A percentile compares a stretch with the other conserved stretches of the same genome.
Evolutionary conservation across 2,329 filamentous ascomycete species (phyloP).

Genomic region (Fusarium concolor): DNA sequence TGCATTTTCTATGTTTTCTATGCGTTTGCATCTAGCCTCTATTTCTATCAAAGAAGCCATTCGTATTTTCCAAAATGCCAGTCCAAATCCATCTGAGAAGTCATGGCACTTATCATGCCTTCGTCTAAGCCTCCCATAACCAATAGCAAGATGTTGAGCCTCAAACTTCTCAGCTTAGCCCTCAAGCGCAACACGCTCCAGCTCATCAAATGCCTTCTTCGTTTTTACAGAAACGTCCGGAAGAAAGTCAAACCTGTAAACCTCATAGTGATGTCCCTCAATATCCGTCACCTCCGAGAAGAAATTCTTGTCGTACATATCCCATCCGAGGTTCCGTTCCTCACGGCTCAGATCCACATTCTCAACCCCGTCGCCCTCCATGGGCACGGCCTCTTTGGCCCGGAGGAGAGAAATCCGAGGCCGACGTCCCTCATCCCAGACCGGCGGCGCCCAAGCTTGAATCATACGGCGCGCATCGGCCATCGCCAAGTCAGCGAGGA

Average conservation of each 20-base stretch:
- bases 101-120: background rate
- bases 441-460: slow-evolving; percentile 55
- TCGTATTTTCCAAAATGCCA: background rate
- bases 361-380: slow-evolving; percentile 43
- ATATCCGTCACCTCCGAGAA: slow-evolving; percentile 61
- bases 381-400: slow-evolving; percentile 56
- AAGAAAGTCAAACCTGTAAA: slow-evolving; percentile 54
- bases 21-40: background rate
- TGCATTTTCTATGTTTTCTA: background rate
- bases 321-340: slow-evolving; percentile 62
- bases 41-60: background rate
- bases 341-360: slow-evolving; percentile 59
- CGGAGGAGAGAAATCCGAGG: slow-evolving; percentile 61
- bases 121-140: background rate
- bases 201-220: slow-evolving; percentile 22
- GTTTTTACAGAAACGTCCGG: slow-evolving; percentile 46
- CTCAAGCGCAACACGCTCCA: slow-evolving; percentile 29
- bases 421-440: slow-evolving; percentile 50
- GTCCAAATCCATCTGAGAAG: too few species aligned
- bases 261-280: slow-evolving; percentile 64
- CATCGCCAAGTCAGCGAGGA: slow-evolving; percentile 55
- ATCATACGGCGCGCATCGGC: slow-evolving; percentile 57
- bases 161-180: background rate
- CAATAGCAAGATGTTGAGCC: background rate
- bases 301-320: slow-evolving; percentile 57